Evolutionary conservation across 2,329 filamentous ascomycete genomes (phyloP).

Genomic region (Penicillium sp.): DNA sequence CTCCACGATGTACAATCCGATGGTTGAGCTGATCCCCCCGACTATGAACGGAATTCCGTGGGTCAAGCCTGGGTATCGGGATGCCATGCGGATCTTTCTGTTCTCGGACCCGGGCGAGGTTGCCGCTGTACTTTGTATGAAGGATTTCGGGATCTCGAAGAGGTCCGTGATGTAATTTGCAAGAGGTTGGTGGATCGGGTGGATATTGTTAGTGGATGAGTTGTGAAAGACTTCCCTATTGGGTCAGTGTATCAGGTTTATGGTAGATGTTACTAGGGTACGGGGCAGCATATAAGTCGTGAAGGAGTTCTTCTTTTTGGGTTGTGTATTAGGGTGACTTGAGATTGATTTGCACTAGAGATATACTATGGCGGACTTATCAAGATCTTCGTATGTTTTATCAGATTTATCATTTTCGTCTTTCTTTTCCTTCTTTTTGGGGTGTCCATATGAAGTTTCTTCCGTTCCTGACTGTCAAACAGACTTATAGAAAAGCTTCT

Average conservation of each 20-base stretch:
- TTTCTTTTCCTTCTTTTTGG: background rate
- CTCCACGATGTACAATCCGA: background rate
- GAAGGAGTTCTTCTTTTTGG: background rate
- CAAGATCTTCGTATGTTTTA: conserved; percentile 4
- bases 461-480: conserved; percentile 3
- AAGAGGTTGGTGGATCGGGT: background rate
- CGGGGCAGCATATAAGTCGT: background rate
- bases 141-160: background rate
- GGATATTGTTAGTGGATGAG: background rate
- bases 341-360: background rate
- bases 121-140: background rate
- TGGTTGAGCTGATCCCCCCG: background rate
- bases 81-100: background rate
- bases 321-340: background rate
- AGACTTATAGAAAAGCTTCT: conserved; percentile 14
- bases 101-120: background rate
- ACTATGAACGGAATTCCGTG: background rate
- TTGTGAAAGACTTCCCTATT: background rate
- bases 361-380: conserved; percentile 3
- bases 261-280: background rate
- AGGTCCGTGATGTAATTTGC: background rate
- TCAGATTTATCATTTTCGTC: background rate
- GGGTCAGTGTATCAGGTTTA: background rate
- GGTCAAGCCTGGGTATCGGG: background rate
- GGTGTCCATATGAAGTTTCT: background rate